Evolutionary conservation across 768 basidiomycete genomes (phyloP), one percentile per base, ranked within the genome.

Genomic region (Boletus huronensis): DNA sequence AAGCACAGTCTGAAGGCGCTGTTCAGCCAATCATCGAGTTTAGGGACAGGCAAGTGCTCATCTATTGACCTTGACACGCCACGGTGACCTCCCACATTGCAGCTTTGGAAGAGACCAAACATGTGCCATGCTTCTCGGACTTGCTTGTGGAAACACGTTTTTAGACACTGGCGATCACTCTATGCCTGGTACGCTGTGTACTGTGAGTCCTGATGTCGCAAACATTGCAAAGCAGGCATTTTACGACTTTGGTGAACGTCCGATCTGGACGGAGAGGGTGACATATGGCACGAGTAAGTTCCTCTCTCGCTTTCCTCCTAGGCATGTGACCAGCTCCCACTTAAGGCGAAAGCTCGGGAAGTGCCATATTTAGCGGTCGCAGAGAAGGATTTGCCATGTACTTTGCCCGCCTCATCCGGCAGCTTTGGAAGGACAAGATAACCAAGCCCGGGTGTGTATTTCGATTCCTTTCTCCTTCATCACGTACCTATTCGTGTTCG

Each of bases 41-140:
- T 66, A 79, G 87, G 49, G 87, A 92, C 61, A 89, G 84, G 93
- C 86, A 60, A 52, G 75, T 58, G 36, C 48, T 52, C 38, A 21
- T 49, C 10, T 16, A 38, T 25, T 26, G 50, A 44, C 45, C 10
- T n/a, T 5, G 26, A 43, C 43, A 31, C 1, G 44, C n/a, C 25
- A 26, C 40, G 43, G 52, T 59, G 29, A 63, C 40, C 16, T 44
- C 48, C 21, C 55, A 38, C 19, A 16, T 43, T 32, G 17, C 61
- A 96, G 94, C 65, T 97, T 90, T 69, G 93, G 94, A 43, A 82
- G 92, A 50, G 90, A 94, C 67, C 90, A 96, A 64, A 88, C 91
- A 3, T 95, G 93, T 62, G 87, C 91, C 6, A 95, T 97, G 90
- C 81, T 93, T 17, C 79, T 96, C 14, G 88, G 86, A 11, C 79